These are phyloP conservation scores for Mrakia frigida DNA, from an alignment of 768 basidiomycete genomes.

Conservation along the genomic window DNA sequence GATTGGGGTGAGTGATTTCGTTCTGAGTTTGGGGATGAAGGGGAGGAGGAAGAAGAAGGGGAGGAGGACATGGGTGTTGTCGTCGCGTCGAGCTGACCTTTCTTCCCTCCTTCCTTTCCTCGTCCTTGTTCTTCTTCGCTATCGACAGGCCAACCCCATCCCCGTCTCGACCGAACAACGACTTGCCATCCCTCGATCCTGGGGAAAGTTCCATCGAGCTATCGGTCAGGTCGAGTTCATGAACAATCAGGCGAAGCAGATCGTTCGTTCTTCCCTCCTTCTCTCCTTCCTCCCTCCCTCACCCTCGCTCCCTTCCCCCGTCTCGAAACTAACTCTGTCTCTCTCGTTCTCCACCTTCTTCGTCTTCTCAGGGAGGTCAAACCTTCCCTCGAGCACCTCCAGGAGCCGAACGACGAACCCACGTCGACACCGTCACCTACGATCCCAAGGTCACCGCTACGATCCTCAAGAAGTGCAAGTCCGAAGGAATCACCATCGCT, in stretches of 20 bases:
- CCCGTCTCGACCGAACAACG: conserved; percentile 54
- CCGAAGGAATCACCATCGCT: conserved; percentile 65
- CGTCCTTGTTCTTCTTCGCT: no score
- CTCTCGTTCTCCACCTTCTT: neutral
- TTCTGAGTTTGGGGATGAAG: neutral
- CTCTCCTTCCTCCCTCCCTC: neutral
- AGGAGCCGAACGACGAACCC: conserved; percentile 47
- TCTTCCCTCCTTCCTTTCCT: conserved; percentile 45
- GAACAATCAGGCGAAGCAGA: conserved; percentile 53
- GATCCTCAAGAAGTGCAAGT: conserved; percentile 67
- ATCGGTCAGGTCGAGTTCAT: conserved; percentile 57
- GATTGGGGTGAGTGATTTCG: neutral
- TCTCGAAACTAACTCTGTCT: neutral
- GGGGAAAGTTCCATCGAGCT: conserved; percentile 48
- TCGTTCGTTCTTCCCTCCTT: conserved; percentile 47
- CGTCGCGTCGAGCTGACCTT: conserved; percentile 38
- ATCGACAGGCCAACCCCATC: conserved; percentile 39
- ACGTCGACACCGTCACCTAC: conserved; percentile 65
- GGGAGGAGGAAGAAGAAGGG: no score
- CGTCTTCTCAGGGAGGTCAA: conserved; percentile 61
- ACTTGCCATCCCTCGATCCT: conserved; percentile 44
- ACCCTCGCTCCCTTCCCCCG: neutral
- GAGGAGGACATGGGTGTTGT: no score
- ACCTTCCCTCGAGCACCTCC: conserved; percentile 52
- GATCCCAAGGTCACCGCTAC: conserved; percentile 54